Conservation (phyloP, 2,329 filamentous ascomycete genomes). For the Fusarium nanum region DNA sequence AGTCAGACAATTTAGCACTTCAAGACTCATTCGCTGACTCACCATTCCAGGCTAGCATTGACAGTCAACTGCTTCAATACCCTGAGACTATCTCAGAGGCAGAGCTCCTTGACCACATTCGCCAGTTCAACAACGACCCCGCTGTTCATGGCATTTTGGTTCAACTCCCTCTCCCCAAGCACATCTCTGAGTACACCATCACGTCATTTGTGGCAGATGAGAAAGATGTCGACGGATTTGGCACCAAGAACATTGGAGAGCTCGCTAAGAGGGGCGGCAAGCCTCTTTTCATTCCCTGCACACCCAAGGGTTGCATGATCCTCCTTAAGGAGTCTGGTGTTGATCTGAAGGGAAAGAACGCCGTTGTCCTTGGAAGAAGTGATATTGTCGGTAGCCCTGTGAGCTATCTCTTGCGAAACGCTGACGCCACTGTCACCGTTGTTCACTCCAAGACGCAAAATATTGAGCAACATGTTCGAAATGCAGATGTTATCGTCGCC, state of each 20-base stretch:
- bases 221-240: constrained; percentile 99
- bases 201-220: constrained; percentile 91
- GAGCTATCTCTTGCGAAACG: constrained; percentile 94
- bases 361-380: constrained; percentile 92
- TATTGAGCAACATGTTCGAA: constrained; percentile 78
- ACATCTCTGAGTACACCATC: constrained; percentile 89
- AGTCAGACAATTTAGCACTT: constrained; percentile 29
- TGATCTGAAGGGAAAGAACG: constrained; percentile 87
- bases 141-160: constrained; percentile 92
- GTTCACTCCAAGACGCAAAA: constrained; percentile 90
- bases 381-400: constrained; percentile 98
- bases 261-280: constrained; percentile 93
- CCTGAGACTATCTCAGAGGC: constrained; percentile 83
- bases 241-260: constrained; percentile 93
- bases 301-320: constrained; percentile 96
- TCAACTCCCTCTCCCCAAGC: constrained; percentile 88
- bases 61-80: constrained; percentile 86
- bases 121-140: constrained; percentile 86
- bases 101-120: constrained; percentile 86
- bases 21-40: constrained; percentile 1
- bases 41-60: constrained; percentile 78
- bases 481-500: constrained; percentile 89
- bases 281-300: constrained; percentile 93
- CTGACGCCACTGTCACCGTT: constrained; percentile 94
- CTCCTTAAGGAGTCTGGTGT: constrained; percentile 86